A percentile compares a stretch with the other conserved stretches of the same genome.
Evolutionary conservation across 2,329 filamentous ascomycete genomes (phyloP).

Genomic region (Colletotrichum endophyticum): DNA sequence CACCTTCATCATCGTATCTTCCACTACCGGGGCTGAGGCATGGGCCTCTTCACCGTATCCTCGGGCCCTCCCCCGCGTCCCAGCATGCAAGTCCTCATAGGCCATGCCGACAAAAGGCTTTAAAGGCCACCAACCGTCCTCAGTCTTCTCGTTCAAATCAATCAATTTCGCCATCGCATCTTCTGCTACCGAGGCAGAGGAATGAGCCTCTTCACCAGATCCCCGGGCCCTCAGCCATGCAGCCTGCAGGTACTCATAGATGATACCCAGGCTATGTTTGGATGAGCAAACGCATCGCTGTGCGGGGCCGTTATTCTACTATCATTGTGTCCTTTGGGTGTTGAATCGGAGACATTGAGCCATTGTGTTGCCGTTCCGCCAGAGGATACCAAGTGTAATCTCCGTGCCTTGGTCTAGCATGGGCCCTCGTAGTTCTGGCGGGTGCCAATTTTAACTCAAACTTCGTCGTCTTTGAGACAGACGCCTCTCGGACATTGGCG

Average conservation of each 20-base stretch:
- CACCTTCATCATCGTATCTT: background rate
- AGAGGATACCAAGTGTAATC: background rate
- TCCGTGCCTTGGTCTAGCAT: background rate
- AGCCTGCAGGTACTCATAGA: background rate
- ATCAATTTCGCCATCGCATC: background rate
- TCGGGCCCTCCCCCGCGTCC: no score
- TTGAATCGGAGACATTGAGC: background rate
- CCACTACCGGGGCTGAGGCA: background rate
- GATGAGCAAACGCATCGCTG: background rate
- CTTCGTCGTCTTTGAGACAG: background rate
- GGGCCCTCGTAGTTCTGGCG: background rate
- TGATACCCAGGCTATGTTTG: background rate
- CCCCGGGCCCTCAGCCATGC: background rate
- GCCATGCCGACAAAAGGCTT: background rate
- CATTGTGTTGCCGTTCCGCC: background rate
- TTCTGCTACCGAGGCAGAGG: background rate
- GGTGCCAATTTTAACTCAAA: accelerated
- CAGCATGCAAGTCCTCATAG: no score
- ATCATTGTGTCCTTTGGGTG: background rate
- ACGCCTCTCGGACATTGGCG: background rate
- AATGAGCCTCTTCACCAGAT: background rate
- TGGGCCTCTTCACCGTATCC: background rate
- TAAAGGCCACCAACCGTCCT: background rate
- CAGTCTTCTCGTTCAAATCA: background rate
- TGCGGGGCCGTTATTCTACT: background rate